phyloP scores from a whole-genome alignment of 805 yeast species.

The Candida chilensis region DNA sequence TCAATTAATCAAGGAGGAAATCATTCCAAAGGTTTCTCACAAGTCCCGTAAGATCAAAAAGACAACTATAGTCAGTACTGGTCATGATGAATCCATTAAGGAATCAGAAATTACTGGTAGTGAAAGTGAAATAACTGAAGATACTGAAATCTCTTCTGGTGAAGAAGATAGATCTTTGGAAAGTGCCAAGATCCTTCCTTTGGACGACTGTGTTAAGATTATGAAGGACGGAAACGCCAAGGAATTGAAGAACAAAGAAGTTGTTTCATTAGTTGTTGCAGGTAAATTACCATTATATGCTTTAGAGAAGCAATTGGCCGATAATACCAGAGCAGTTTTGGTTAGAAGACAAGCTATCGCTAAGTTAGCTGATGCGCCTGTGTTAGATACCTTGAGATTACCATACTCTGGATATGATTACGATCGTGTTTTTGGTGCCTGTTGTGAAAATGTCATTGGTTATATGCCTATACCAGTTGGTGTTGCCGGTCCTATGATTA shows the following conservation, averaged over 20 bases:
- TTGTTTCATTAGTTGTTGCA: slow-evolving; percentile 55
- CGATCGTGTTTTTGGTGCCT: slow-evolving; percentile 95
- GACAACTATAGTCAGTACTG: slow-evolving; percentile 7
- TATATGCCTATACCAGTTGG: slow-evolving; percentile 96
- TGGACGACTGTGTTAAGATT: slow-evolving; percentile 54
- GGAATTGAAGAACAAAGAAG: slow-evolving; percentile 62
- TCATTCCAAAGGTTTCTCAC: no score
- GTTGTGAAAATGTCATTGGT: slow-evolving; percentile 98
- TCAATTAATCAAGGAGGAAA: slow-evolving; percentile 5
- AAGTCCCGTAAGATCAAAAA: no score
- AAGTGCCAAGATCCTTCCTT: slow-evolving; percentile 27
- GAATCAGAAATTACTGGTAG: slow-evolving; percentile 8
- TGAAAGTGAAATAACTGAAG: slow-evolving; percentile 4
- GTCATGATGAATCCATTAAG: slow-evolving; percentile 18
- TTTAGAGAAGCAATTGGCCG: slow-evolving; percentile 82
- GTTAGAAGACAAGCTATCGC: slow-evolving; percentile 94
- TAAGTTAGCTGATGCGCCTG: slow-evolving; percentile 70
- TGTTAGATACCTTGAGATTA: slow-evolving; percentile 57
- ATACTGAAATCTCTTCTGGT: slow-evolving; percentile 6
- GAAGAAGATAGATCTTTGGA: slow-evolving; percentile 3
- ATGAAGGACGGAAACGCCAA: slow-evolving; percentile 67
- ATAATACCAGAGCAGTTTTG: slow-evolving; percentile 86
- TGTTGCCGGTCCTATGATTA: slow-evolving; percentile 91
- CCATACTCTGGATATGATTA: slow-evolving; percentile 85
- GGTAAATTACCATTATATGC: slow-evolving; percentile 91